These are phyloP conservation scores for Solanum tarapatanum DNA, from an alignment of 257 asterid genomes.

Conservation along the genomic window DNA sequence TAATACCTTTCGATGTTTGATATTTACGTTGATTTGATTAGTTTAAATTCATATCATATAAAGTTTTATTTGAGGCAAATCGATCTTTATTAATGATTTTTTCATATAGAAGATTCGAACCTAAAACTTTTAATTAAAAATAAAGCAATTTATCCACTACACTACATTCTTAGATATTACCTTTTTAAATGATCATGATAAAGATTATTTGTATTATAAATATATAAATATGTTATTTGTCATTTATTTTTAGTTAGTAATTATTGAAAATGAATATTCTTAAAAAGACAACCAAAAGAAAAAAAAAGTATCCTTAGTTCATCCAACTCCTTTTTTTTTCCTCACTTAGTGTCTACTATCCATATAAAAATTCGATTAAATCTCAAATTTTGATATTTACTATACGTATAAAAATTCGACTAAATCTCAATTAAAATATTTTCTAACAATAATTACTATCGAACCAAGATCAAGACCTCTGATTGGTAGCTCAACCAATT, in stretches of 20 bases:
- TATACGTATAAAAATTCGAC: fast-evolving
- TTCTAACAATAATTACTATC: background rate
- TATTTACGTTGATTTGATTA: no score
- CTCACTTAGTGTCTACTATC: no score
- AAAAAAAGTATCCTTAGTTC: background rate
- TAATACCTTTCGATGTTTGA: no score
- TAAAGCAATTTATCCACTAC: fast-evolving
- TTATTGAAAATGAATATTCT: background rate
- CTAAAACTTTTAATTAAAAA: no score
- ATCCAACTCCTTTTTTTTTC: background rate
- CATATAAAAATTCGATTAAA: no score
- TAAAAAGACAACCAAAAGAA: background rate
- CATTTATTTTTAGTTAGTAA: no score
- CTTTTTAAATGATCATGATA: background rate
- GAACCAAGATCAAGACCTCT: no score
- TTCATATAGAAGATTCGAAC: fast-evolving
- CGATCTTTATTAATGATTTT: fast-evolving
- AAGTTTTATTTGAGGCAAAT: fast-evolving
- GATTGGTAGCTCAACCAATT: no score
- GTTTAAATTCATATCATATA: no score
- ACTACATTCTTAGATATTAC: fast-evolving
- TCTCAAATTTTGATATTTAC: fast-evolving
- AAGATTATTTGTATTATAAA: background rate
- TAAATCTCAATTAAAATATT: background rate
- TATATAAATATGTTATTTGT: background rate